Base-by-base conservation (phyloP, 2,329 filamentous ascomycete genomes). In the Esteya vermicola region DNA sequence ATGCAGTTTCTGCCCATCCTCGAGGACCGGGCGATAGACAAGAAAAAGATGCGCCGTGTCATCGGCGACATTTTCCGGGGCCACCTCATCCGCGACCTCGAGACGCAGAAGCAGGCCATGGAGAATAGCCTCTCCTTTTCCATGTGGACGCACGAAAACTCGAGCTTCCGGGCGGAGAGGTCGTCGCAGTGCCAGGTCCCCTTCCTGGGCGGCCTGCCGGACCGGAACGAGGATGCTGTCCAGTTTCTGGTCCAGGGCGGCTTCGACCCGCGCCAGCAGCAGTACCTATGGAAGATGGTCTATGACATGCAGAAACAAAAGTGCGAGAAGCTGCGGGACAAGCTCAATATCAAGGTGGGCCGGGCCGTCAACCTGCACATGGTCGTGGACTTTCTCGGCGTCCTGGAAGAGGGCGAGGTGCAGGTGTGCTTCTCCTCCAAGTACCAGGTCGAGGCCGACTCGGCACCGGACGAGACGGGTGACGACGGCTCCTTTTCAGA, bases 1-100 rank as follows among this genome's bases (percentile, higher is more conserved):
- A 58, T 70, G 1, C 78, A 83, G 22, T 75, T 85, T 37, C 66
- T 89, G 2, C 72, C 77, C 0, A 72, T 89, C 1, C 57, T 89
- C 0, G 62, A 75, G 16, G 71, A 80, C 26, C 64, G 75, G 23
- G 71, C 78, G 0, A 60, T 64, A 0, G 49, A 72, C 9, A 52
- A 52, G 12, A 18, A 14, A 0, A 39, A 35, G 0, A 73, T 78
- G 68, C 60, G 63, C 6, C 35, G 58, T 0, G 54, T 56, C 0
- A 60, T 88, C 0, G 60, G 62, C 0, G 43, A 59, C 0, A 57
- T 77, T 7, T 60, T 83, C 4, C 52, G 51, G 0, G 54, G 64
- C 0, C 65, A 68, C 1, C 57, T 85, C 0, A 50, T 63, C 1
- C 52, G 57, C 1, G 69, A 78, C 8, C 61, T 81, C 3, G 59